These are phyloP conservation scores for Zymoseptoria passerinii DNA, from an alignment of 2,329 filamentous ascomycete genomes.

Conservation along the genomic window DNA sequence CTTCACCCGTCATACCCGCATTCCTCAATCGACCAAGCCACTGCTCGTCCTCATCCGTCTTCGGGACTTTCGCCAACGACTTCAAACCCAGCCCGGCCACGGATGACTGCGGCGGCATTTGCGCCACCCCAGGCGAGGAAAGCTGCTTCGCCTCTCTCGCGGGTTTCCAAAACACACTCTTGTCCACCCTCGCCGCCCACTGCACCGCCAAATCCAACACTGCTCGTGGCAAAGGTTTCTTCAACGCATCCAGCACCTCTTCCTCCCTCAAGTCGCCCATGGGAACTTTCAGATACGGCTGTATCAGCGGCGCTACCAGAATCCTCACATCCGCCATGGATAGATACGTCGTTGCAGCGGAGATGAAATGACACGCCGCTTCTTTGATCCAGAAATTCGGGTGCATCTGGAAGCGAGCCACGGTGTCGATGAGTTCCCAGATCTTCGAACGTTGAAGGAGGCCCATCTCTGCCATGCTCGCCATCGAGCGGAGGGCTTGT, in stretches of 20 bases:
- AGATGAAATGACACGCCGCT: conserved; percentile 74
- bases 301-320: conserved; percentile 70
- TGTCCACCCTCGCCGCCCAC: conserved; percentile 65
- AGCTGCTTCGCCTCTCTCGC: conserved; percentile 63
- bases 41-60: conserved; percentile 86
- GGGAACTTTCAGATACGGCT: conserved; percentile 70
- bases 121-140: conserved; percentile 40
- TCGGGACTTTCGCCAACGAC: conserved; percentile 55
- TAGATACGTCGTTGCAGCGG: conserved; percentile 65
- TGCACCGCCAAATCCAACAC: conserved; percentile 77
- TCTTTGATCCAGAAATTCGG: conserved; percentile 94
- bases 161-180: conserved; percentile 79
- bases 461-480: conserved; percentile 79
- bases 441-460: conserved; percentile 75
- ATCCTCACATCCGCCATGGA: conserved; percentile 75
- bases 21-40: conserved; percentile 83
- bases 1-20: conserved; percentile 70
- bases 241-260: conserved; percentile 69
- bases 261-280: conserved; percentile 63
- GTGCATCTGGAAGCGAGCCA: conserved; percentile 80
- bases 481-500: conserved; percentile 77
- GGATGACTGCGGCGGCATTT: conserved; percentile 49
- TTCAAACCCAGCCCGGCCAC: conserved; percentile 49
- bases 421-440: conserved; percentile 80
- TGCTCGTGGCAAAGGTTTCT: conserved; percentile 67